phyloP scores from a whole-genome alignment of 208 protist genomes.

The Crithidia bombi region DNA sequence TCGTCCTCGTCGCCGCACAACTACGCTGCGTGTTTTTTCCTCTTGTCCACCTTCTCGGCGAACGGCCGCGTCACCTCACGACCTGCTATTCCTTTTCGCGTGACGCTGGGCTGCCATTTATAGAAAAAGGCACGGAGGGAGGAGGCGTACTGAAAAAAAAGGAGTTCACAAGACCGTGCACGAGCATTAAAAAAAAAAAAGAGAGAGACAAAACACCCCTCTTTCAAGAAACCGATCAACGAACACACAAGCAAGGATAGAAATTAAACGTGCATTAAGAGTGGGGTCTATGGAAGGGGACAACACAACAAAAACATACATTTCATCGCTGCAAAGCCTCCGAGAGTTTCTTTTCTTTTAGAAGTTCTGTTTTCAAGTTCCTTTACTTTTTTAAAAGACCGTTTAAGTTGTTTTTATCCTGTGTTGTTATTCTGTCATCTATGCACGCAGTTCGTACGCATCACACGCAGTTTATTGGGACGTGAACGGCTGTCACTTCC shows the following conservation, averaged over 20 bases:
- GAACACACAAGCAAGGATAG: slow-evolving; percentile 1
- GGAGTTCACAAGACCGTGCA: neutral
- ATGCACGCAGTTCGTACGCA: too few species aligned
- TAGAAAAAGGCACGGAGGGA: neutral
- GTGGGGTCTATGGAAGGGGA: neutral
- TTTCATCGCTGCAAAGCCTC: neutral
- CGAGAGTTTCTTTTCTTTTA: too few species aligned
- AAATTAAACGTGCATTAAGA: neutral
- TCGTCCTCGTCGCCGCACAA: too few species aligned
- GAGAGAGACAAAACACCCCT: slow-evolving; percentile 4
- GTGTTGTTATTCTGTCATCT: too few species aligned
- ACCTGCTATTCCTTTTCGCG: slow-evolving; percentile 18
- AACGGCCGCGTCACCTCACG: slow-evolving; percentile 9
- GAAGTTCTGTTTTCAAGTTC: too few species aligned
- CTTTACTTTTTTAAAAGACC: too few species aligned
- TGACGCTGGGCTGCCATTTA: slow-evolving; percentile 6
- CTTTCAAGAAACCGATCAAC: slow-evolving; percentile 7
- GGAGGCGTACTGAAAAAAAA: neutral
- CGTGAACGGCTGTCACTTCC: too few species aligned
- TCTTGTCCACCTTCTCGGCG: neutral
- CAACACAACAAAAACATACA: neutral
- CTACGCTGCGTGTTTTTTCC: neutral
- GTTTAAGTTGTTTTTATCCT: too few species aligned
- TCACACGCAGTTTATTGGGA: too few species aligned
- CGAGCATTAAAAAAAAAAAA: slow-evolving; percentile 18